These are phyloP conservation scores for Ophiocordyceps camponoti-saundersi DNA, from an alignment of 2,329 filamentous ascomycete genomes.

Conservation along the genomic window DNA sequence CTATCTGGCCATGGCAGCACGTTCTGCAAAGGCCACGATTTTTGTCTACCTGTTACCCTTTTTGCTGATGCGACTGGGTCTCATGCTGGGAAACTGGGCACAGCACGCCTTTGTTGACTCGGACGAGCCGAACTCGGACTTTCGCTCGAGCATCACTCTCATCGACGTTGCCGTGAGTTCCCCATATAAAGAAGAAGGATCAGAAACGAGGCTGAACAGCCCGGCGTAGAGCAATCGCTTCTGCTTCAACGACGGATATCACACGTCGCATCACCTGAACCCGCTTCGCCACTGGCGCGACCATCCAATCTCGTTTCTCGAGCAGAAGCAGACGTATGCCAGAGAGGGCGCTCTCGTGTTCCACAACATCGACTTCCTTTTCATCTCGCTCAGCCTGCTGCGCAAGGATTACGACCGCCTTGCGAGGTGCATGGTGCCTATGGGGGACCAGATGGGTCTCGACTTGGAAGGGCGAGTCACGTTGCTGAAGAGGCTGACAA, in stretches of 20 bases:
- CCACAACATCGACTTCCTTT: constrained; percentile 65
- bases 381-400: constrained; percentile 53
- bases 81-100: constrained; percentile 77
- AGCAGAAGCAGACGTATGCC: constrained; percentile 49
- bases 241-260: constrained; percentile 72
- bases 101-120: constrained; percentile 71
- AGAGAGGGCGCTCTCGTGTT: constrained; percentile 57
- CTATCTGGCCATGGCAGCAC: constrained; percentile 29
- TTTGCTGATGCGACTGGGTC: constrained; percentile 44
- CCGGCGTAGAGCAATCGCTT: constrained; percentile 52
- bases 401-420: constrained; percentile 55
- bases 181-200: neutral
- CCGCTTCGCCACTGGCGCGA: constrained; percentile 68
- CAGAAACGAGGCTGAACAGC: constrained; percentile 1
- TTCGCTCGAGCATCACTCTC: constrained; percentile 60
- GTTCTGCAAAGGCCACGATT: constrained; percentile 32
- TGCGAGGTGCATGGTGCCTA: constrained; percentile 54
- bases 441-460: constrained; percentile 54
- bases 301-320: constrained; percentile 56
- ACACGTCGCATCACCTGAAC: constrained; percentile 68
- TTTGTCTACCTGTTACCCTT: constrained; percentile 55
- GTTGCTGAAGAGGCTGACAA: constrained; percentile 49
- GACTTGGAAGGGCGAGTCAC: constrained; percentile 43
- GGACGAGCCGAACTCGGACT: constrained; percentile 59
- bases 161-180: constrained; percentile 57